phyloP scores from a whole-genome alignment of 2,329 filamentous ascomycete genomes.

The Colletotrichum cordylinicola region DNA sequence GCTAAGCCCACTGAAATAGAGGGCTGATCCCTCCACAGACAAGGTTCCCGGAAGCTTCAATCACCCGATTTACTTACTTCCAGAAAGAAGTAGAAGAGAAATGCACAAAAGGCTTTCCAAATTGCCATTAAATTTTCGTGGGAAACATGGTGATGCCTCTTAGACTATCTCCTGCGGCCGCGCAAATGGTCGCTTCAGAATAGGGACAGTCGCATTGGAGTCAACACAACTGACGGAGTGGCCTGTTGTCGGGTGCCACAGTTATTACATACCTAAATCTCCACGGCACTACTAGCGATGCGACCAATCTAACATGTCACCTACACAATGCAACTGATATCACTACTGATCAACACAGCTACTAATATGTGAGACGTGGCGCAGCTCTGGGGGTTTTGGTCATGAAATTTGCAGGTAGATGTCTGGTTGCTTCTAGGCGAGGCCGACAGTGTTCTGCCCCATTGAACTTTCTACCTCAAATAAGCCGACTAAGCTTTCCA shows the following conservation, averaged over 20 bases:
- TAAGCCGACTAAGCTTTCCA: neutral
- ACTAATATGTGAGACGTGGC: neutral
- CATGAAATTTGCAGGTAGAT: neutral
- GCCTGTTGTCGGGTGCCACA: neutral
- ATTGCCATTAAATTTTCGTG: neutral
- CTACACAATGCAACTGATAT: rapidly evolving
- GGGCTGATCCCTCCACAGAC: neutral
- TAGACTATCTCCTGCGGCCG: neutral
- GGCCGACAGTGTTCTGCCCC: neutral
- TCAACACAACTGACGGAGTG: neutral
- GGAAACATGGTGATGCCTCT: neutral
- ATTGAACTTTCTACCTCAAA: neutral
- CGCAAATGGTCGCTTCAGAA: neutral
- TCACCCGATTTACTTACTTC: neutral
- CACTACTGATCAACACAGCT: neutral
- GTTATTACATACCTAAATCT: no score
- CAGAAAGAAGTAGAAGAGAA: neutral
- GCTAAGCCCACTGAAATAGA: neutral
- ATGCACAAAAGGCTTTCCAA: neutral
- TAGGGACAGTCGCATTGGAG: neutral
- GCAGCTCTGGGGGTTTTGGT: neutral
- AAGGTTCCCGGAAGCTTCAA: neutral
- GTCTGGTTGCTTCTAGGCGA: neutral
- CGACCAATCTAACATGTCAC: neutral
- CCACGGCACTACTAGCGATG: neutral